Evolutionary conservation across 2,329 filamentous ascomycete genomes (phyloP).

Genomic region (Thermothelomyces thermophilus): DNA sequence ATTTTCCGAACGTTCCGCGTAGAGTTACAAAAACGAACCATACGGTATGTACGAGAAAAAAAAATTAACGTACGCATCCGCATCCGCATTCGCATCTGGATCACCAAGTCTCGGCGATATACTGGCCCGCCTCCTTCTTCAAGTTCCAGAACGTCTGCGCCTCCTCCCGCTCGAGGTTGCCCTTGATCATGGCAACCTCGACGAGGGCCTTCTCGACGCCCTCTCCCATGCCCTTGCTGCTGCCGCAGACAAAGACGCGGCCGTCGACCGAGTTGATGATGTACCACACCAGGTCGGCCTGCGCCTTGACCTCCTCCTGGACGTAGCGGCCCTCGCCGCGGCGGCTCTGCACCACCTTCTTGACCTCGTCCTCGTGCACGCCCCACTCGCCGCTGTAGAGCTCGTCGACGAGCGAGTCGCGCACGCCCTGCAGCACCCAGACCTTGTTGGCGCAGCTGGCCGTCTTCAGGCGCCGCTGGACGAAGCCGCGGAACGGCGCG

Average conservation of each 20-base stretch:
- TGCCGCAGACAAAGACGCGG: conserved; percentile 92
- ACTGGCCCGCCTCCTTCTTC: conserved; percentile 90
- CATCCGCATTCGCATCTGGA: too few species aligned
- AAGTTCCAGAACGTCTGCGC: conserved; percentile 82
- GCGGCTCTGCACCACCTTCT: conserved; percentile 71
- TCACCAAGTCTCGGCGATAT: conserved; percentile 78
- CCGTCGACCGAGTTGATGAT: conserved; percentile 96
- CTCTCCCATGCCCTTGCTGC: conserved; percentile 94
- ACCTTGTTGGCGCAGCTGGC: conserved; percentile 97
- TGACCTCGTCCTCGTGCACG: conserved; percentile 80
- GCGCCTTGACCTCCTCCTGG: conserved; percentile 85
- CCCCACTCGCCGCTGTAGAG: conserved; percentile 96
- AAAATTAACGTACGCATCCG: too few species aligned
- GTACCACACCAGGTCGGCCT: conserved; percentile 97
- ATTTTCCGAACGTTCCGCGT: too few species aligned
- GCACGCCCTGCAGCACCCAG: conserved; percentile 89
- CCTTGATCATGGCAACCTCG: conserved; percentile 88
- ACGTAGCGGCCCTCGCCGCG: conserved; percentile 82
- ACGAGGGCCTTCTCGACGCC: conserved; percentile 84
- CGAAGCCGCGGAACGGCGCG: conserved; percentile 95
- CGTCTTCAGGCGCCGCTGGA: conserved; percentile 86
- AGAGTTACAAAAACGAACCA: too few species aligned
- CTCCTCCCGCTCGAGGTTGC: conserved; percentile 74
- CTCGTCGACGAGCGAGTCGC: conserved; percentile 92
- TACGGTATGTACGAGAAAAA: background rate